A percentile compares a stretch with the other conserved stretches of the same genome.
Evolutionary conservation across 2,329 filamentous ascomycete species (phyloP).

Genomic region (Zymoseptoria crescenta): DNA sequence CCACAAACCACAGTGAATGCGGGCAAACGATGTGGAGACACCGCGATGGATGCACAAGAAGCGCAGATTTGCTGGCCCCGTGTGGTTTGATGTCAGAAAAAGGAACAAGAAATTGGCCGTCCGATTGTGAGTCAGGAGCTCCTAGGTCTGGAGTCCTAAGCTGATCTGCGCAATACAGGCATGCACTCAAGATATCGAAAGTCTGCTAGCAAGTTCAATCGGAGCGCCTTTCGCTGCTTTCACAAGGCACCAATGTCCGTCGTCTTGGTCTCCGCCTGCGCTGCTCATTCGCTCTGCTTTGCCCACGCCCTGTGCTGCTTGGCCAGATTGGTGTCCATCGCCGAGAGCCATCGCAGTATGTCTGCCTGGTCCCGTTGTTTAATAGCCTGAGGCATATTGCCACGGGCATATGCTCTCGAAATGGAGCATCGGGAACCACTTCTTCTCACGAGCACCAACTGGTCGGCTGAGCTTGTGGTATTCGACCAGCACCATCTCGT

Average conservation of each 20-base stretch:
- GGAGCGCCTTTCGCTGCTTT: too few species aligned
- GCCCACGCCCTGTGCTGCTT: too few species aligned
- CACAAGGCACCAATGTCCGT: too few species aligned
- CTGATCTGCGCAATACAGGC: neutral
- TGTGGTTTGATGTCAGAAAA: neutral
- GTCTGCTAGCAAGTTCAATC: too few species aligned
- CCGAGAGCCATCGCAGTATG: neutral
- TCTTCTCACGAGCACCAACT: neutral
- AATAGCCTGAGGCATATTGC: neutral
- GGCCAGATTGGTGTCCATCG: neutral
- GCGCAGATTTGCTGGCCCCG: too few species aligned
- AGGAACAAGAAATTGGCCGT: neutral
- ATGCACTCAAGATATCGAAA: too few species aligned
- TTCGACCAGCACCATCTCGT: neutral
- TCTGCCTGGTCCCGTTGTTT: neutral
- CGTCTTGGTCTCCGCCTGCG: too few species aligned
- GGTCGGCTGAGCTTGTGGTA: neutral
- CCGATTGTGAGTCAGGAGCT: neutral
- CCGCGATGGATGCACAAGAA: too few species aligned
- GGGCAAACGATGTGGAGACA: too few species aligned
- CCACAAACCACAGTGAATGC: too few species aligned
- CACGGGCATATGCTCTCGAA: neutral
- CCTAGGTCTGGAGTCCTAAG: too few species aligned
- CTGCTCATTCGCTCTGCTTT: too few species aligned
- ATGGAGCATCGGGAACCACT: neutral